Percentiles rank a stretch among this genome's conserved stretches.
These are phyloP conservation scores for Exophiala sp. DNA, from an alignment of 2,329 filamentous ascomycete genomes.

Conservation along the genomic window DNA sequence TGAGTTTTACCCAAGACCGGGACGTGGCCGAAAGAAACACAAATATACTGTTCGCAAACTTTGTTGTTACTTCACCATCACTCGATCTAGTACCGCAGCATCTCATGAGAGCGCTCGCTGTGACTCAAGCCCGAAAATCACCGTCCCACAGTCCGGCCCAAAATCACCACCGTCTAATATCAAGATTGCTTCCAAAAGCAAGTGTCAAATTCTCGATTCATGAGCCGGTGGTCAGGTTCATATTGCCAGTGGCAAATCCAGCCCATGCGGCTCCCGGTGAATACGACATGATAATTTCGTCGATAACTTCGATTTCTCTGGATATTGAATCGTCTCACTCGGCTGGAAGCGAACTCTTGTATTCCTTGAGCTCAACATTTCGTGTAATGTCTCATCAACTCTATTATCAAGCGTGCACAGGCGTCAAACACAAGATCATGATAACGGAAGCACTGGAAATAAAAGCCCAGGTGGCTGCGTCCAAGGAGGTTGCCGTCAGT, in stretches of 20 bases:
- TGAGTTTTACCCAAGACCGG: conserved; percentile 68
- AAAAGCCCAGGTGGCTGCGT: conserved; percentile 78
- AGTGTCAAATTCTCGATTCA: conserved; percentile 95
- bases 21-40: conserved; percentile 81
- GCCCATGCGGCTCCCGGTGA: conserved; percentile 63
- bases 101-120: conserved; percentile 75
- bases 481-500: conserved; percentile 79
- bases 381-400: conserved; percentile 81
- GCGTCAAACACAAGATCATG: conserved; percentile 79
- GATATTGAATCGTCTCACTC: conserved; percentile 97
- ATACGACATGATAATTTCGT: conserved; percentile 92
- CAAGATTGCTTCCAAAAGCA: conserved; percentile 86
- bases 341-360: conserved; percentile 75
- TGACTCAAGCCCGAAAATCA: conserved; percentile 57
- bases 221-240: conserved; percentile 87
- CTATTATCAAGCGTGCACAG: conserved; percentile 87
- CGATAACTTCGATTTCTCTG: conserved; percentile 86
- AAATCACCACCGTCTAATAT: conserved; percentile 65
- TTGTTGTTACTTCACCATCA: conserved; percentile 93
- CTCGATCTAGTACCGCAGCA: conserved; percentile 90
- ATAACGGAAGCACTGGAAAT: conserved; percentile 85
- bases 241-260: conserved; percentile 68
- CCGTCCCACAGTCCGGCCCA: conserved; percentile 46
- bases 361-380: conserved; percentile 77
- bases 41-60: conserved; percentile 93